These are phyloP conservation scores for Cyberlindnera meyerae DNA, from an alignment of 805 yeast genomes.

Conservation along the genomic window DNA sequence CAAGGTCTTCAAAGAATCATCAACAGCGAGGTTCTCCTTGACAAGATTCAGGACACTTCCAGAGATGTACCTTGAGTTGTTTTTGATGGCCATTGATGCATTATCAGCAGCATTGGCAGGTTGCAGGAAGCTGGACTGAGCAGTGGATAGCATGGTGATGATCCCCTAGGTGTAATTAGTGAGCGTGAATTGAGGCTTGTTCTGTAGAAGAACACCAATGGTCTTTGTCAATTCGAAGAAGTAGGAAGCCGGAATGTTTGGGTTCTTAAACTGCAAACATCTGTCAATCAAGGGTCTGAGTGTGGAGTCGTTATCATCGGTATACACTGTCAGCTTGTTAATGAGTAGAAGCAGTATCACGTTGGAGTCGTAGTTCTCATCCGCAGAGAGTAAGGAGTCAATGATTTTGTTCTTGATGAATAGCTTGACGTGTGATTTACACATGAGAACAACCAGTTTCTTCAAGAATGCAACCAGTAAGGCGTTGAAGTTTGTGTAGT, in stretches of 20 bases:
- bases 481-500: slow-evolving; percentile 21
- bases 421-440: slow-evolving; percentile 6
- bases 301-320: slow-evolving; percentile 7
- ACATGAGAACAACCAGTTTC: slow-evolving; percentile 17
- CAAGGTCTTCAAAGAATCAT: no score
- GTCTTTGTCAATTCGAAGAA: slow-evolving; percentile 27
- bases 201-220: slow-evolving; percentile 21
- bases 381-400: slow-evolving; percentile 6
- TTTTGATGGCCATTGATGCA: slow-evolving; percentile 19
- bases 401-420: slow-evolving; percentile 7
- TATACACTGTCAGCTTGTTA: slow-evolving; percentile 22
- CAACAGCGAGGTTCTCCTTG: background rate
- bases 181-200: slow-evolving; percentile 13
- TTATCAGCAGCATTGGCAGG: slow-evolving; percentile 4
- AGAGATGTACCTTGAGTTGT: slow-evolving; percentile 21
- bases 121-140: slow-evolving; percentile 8
- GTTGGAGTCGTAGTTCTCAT: slow-evolving; percentile 14
- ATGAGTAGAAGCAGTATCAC: slow-evolving; percentile 10
- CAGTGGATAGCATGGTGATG: slow-evolving; percentile 6
- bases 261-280: slow-evolving; percentile 12
- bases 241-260: slow-evolving; percentile 13
- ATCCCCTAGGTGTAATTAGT: slow-evolving; percentile 9
- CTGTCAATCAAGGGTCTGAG: slow-evolving; percentile 7
- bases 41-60: slow-evolving; percentile 11
- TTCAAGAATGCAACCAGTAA: slow-evolving; percentile 18